phyloP scores from a whole-genome alignment of 139 green algal genomes.

The Ulvella scutata region DNA sequence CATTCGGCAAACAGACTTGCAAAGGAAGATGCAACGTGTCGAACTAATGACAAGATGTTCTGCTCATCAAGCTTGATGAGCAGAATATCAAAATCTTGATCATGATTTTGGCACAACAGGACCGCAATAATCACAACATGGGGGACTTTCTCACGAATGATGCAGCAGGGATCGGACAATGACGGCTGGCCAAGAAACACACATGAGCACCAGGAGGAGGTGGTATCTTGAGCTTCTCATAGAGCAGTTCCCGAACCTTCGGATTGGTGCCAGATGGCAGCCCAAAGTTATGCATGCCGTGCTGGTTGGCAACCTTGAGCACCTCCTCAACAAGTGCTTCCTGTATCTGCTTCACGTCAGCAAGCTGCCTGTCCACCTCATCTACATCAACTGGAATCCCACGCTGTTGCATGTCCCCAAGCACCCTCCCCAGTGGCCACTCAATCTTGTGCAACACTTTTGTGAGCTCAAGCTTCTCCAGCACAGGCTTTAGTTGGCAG shows the following conservation, averaged over 20 bases:
- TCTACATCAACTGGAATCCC: slow-evolving; percentile 34
- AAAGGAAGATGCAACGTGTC: too few species aligned
- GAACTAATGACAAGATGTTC: too few species aligned
- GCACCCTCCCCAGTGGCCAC: slow-evolving; percentile 56
- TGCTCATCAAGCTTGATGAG: too few species aligned
- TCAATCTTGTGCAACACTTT: slow-evolving; percentile 28
- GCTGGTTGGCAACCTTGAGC: slow-evolving; percentile 8
- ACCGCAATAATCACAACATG: too few species aligned
- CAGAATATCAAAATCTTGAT: too few species aligned
- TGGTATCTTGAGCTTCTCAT: slow-evolving; percentile 33
- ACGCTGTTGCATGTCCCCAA: slow-evolving; percentile 43
- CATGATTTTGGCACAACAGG: too few species aligned
- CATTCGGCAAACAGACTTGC: too few species aligned
- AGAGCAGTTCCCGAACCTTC: slow-evolving; percentile 32
- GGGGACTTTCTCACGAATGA: too few species aligned
- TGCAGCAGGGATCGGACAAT: too few species aligned
- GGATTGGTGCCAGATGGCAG: neutral
- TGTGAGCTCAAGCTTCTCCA: slow-evolving; percentile 16
- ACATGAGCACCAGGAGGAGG: slow-evolving; percentile 29
- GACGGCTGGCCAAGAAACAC: too few species aligned
- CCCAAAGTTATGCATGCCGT: neutral
- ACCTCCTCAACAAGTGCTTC: slow-evolving; percentile 27
- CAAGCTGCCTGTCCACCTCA: slow-evolving; percentile 17
- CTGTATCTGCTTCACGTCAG: slow-evolving; percentile 30
- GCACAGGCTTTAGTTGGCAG: neutral